Evolutionary conservation across 2,329 filamentous ascomycete species (phyloP).

Genomic region (Claviceps fusiformis): DNA sequence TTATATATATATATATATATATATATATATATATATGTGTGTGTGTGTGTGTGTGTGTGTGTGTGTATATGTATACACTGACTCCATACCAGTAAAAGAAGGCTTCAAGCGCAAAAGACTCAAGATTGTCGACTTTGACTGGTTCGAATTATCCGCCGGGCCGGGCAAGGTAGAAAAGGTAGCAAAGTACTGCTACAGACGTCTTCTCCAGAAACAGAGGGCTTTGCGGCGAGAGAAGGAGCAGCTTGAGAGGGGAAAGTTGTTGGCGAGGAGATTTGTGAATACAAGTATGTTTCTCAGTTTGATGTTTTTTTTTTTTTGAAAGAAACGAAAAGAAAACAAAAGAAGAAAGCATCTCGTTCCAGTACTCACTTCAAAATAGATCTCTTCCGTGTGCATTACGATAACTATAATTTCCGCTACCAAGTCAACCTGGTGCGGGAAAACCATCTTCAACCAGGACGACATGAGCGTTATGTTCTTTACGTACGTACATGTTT

Average conservation of each 20-base stretch:
- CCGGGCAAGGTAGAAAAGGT: conserved; percentile 5
- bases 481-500: conserved; percentile 37
- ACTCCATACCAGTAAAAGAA: conserved; percentile 17
- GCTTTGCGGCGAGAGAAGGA: conserved; percentile 19
- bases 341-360: no score
- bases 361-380: background rate
- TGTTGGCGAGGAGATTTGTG: conserved; percentile 28
- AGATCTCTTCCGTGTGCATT: conserved; percentile 53
- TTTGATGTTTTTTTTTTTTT: no score
- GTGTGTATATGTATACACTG: background rate
- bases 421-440: conserved; percentile 52
- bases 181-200: background rate
- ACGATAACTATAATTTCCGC: conserved; percentile 45
- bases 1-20: background rate
- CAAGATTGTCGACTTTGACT: conserved; percentile 34
- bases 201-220: conserved; percentile 3
- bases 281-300: conserved; percentile 27
- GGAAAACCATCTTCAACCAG: conserved; percentile 15
- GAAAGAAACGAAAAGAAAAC: no score
- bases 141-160: conserved; percentile 35
- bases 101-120: conserved; percentile 22
- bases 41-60: no score
- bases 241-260: conserved; percentile 24
- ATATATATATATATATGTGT: no score
- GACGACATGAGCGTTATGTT: conserved; percentile 10